Conservation (phyloP, 2,329 filamentous ascomycete genomes). For the Aspergillus alliaceus region DNA sequence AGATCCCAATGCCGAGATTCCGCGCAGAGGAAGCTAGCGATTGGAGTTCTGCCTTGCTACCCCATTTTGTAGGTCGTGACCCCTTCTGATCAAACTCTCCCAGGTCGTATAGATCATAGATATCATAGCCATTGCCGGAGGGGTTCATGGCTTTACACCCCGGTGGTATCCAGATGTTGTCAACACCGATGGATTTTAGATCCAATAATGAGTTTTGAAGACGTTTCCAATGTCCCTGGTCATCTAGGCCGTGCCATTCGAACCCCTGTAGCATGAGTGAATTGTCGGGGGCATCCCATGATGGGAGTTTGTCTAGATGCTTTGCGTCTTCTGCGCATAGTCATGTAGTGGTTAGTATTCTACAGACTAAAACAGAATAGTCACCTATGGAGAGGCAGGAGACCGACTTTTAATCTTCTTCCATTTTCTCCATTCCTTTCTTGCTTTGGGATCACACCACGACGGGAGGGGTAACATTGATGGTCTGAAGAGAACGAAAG, state of each 20-base stretch:
- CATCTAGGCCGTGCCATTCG: conserved; percentile 69
- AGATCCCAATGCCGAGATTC: conserved; percentile 55
- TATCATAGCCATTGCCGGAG: conserved; percentile 66
- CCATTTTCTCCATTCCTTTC: conserved; percentile 17
- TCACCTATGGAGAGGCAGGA: not conserved
- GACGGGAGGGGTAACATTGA: conserved; percentile 12
- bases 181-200: conserved; percentile 61
- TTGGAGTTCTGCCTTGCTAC: conserved; percentile 60
- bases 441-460: conserved; percentile 10
- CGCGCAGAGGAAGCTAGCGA: conserved; percentile 54
- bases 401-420: conserved; percentile 25
- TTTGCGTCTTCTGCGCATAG: conserved; percentile 28
- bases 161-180: conserved; percentile 68
- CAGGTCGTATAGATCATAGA: conserved; percentile 69
- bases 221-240: conserved; percentile 62
- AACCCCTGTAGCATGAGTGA: conserved; percentile 66
- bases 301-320: conserved; percentile 25
- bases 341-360: conserved; percentile 4
- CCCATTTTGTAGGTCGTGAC: conserved; percentile 65
- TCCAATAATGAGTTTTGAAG: conserved; percentile 53
- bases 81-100: conserved; percentile 75
- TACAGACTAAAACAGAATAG: not conserved
- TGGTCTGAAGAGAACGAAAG: not conserved
- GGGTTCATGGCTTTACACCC: conserved; percentile 67
- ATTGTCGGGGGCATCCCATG: conserved; percentile 36